Evolutionary conservation across 2,329 filamentous ascomycete genomes (phyloP).

Genomic region (Coleophoma crateriformis): DNA sequence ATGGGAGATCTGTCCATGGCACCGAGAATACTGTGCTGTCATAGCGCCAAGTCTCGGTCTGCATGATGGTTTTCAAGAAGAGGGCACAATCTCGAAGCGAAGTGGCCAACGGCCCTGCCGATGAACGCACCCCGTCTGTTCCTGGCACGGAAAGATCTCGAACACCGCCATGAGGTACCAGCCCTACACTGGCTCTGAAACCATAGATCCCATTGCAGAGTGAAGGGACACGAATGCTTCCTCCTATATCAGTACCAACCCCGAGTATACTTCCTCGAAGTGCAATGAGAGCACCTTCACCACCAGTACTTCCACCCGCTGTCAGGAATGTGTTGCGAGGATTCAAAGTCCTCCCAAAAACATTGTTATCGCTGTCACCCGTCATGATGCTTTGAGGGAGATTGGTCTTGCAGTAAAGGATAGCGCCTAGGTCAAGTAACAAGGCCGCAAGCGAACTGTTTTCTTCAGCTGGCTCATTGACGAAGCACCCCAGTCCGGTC

Average conservation of each 20-base stretch:
- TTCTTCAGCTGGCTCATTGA: slow-evolving; percentile 40
- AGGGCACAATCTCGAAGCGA: slow-evolving; percentile 40
- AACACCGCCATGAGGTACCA: slow-evolving; percentile 34
- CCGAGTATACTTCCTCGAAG: slow-evolving; percentile 46
- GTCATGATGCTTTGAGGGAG: slow-evolving; percentile 49
- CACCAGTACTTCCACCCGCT: slow-evolving; percentile 56
- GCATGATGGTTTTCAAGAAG: slow-evolving; percentile 40
- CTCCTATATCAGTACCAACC: slow-evolving; percentile 53
- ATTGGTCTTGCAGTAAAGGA: slow-evolving; percentile 63
- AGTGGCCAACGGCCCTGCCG: slow-evolving; percentile 37
- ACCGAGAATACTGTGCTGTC: slow-evolving; percentile 25
- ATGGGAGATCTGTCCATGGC: slow-evolving; percentile 4
- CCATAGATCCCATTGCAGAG: slow-evolving; percentile 42
- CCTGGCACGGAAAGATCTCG: slow-evolving; percentile 48
- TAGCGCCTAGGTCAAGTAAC: slow-evolving; percentile 50
- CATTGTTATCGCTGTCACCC: slow-evolving; percentile 50
- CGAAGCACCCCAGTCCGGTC: slow-evolving; percentile 47
- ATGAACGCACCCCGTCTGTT: slow-evolving; percentile 39
- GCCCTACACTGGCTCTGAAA: slow-evolving; percentile 36
- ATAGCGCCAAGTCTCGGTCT: slow-evolving; percentile 38
- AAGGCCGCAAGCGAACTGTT: slow-evolving; percentile 51
- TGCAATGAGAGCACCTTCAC: slow-evolving; percentile 52
- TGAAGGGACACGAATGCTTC: slow-evolving; percentile 30
- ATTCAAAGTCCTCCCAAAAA: slow-evolving; percentile 55
- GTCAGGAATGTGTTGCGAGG: slow-evolving; percentile 49